Conservation (phyloP, 1,284 basidiomycete species). For the Melampsora larici-populina region DNA sequence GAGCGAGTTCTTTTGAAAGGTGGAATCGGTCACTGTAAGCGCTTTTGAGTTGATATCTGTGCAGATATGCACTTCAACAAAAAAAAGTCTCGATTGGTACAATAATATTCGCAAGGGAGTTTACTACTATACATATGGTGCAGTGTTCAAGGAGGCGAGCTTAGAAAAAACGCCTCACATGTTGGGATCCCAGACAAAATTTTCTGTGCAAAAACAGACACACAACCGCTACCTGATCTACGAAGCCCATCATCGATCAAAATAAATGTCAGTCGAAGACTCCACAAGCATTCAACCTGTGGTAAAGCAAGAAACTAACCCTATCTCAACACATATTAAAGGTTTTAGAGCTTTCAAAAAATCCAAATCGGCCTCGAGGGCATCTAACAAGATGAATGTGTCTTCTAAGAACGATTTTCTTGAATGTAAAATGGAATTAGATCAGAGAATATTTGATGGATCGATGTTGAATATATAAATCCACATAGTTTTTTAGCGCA, state of each 20-base stretch:
- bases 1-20: conserved; percentile 21
- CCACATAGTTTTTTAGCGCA: conserved; percentile 49
- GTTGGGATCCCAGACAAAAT: conserved; percentile 63
- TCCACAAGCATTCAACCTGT: not conserved
- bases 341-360: conserved; percentile 61
- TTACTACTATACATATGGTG: too few relatives aligned
- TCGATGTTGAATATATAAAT: not conserved
- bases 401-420: conserved; percentile 66
- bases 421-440: conserved; percentile 16
- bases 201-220: conserved; percentile 71
- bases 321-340: conserved; percentile 79
- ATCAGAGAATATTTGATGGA: not conserved
- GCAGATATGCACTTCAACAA: conserved; percentile 33
- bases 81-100: not conserved
- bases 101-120: not conserved
- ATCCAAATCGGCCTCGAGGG: conserved; percentile 74
- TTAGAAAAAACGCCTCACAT: not conserved
- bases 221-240: conserved; percentile 75
- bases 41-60: conserved; percentile 31
- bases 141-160: too few relatives aligned
- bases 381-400: conserved; percentile 90
- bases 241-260: not conserved
- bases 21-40: conserved; percentile 10
- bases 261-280: not conserved
- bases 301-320: conserved; percentile 59